Base-by-base conservation (phyloP, 129 eudicot species). In the Gnaphalium uliginosum region DNA sequence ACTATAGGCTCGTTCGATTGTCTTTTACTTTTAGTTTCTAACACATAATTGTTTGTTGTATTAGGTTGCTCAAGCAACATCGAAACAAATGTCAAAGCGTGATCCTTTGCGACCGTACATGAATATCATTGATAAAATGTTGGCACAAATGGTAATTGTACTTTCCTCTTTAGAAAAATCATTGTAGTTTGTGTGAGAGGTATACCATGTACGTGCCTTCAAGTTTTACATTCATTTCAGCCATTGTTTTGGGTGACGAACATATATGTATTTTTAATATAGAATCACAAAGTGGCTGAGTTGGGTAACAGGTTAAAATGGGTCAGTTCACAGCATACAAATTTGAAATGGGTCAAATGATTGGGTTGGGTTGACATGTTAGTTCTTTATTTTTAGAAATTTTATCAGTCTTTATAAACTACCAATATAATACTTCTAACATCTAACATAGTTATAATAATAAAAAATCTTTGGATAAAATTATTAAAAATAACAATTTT, bases 61-160 rank as follows among this genome's bases (percentile, higher is more conserved):
- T 67, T 78, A 93, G 98, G 96, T 90, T 85, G 88, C 96, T 81
- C 96, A 93, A 85, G 98, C 96, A 68, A 93, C 98, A 68, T 93
- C 96, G 9, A 93, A 88, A 81, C 98, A 93, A 78, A 90, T 93
- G 91, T 90, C 98, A 14, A 90, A 84, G 72, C 98, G 96, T 66
- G 98, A 93, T 85, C 93, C 93, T 23, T 74, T 93, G 74, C 87
- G 93, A 78, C 96, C 92, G 13, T 90, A 88, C 86, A 93, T 90
- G 98, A 78, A 83, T 82, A 83, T 90, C 59, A 88, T 93, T 25
- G 98, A 93, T 77, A 83, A 82, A 66, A 88, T 86, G 92, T 77
- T 90, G 88, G 80, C 59, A 39, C 81, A 83, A 33, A 90, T 93
- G 96, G 97, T 93, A 90, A 81, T 50, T 62, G 33, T 59, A 24